Conservation (phyloP, 1,139 yeast species). For the Kurtzmaniella natalensis region DNA sequence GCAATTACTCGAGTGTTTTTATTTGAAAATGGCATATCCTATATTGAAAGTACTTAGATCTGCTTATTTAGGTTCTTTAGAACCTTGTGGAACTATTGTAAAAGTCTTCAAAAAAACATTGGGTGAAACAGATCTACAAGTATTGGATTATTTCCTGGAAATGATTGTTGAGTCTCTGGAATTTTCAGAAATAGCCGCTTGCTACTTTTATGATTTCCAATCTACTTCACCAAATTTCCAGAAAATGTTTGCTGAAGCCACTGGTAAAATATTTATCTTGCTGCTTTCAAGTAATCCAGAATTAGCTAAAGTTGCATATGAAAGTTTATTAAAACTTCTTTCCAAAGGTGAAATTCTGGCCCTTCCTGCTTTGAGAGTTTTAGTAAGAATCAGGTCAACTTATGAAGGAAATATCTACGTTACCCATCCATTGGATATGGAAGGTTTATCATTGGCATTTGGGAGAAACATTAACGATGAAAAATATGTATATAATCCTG, state of each 20-base stretch:
- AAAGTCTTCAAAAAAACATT: slow-evolving; percentile 27
- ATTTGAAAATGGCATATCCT: slow-evolving; percentile 12
- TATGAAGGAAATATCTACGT: slow-evolving; percentile 44
- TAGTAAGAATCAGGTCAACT: slow-evolving; percentile 55
- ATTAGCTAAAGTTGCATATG: slow-evolving; percentile 29
- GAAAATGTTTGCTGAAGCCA: slow-evolving; percentile 24
- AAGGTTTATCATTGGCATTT: slow-evolving; percentile 59
- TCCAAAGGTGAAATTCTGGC: slow-evolving; percentile 1
- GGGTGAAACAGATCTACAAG: slow-evolving; percentile 24
- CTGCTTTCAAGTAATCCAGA: slow-evolving; percentile 19
- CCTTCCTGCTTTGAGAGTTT: slow-evolving; percentile 6
- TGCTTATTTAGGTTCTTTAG: slow-evolving; percentile 7
- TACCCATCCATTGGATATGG: slow-evolving; percentile 57
- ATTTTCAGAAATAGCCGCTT: neutral
- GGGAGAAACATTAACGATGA: slow-evolving; percentile 40
- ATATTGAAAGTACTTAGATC: slow-evolving; percentile 14
- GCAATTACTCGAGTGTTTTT: slow-evolving; percentile 45
- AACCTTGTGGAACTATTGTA: slow-evolving; percentile 20
- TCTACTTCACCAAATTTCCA: slow-evolving; percentile 11
- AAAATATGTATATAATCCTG: slow-evolving; percentile 12
- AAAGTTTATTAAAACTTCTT: slow-evolving; percentile 15
- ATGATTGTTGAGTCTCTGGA: slow-evolving; percentile 14
- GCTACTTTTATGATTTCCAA: neutral
- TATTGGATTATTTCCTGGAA: slow-evolving; percentile 29
- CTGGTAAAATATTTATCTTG: slow-evolving; percentile 30